Percentiles rank a stretch among this genome's conserved stretches.
phyloP scores from a whole-genome alignment of 305 asterid species.

The Fraxinus velutina region DNA sequence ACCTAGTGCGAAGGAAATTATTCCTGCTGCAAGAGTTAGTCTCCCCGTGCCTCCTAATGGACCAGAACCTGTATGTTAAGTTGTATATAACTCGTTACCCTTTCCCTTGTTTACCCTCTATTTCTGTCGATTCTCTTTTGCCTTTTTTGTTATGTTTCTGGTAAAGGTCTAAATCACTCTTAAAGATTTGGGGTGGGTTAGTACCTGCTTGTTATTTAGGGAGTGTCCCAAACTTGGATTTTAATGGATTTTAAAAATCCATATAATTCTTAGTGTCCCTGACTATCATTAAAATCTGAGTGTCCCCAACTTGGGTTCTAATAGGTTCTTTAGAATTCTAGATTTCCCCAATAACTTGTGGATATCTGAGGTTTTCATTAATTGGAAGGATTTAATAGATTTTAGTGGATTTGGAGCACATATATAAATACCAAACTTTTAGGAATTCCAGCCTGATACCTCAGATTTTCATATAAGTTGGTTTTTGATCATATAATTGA shows the following conservation, averaged over 20 bases:
- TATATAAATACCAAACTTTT: neutral
- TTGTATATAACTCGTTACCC: conserved; percentile 12
- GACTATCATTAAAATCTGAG: neutral
- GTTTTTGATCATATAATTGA: neutral
- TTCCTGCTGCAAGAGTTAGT: conserved; percentile 53
- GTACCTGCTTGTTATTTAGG: neutral
- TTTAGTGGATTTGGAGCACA: neutral
- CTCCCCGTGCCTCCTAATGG: conserved; percentile 71
- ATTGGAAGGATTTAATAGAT: neutral
- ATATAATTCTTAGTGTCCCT: neutral
- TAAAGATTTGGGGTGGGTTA: neutral
- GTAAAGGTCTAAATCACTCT: neutral
- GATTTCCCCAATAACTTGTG: neutral
- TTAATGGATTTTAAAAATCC: neutral
- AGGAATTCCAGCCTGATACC: neutral
- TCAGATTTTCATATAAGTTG: neutral
- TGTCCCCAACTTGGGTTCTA: neutral
- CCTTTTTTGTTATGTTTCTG: neutral
- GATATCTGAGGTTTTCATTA: neutral
- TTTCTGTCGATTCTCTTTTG: conserved; percentile 6
- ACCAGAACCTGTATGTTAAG: conserved; percentile 59
- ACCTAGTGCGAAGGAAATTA: conserved; percentile 39
- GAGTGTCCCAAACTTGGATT: neutral
- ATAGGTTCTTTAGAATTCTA: neutral
- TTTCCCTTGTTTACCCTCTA: neutral